phyloP scores from a whole-genome alignment of 345 rosid genomes.

The Bruguiera parviflora region DNA sequence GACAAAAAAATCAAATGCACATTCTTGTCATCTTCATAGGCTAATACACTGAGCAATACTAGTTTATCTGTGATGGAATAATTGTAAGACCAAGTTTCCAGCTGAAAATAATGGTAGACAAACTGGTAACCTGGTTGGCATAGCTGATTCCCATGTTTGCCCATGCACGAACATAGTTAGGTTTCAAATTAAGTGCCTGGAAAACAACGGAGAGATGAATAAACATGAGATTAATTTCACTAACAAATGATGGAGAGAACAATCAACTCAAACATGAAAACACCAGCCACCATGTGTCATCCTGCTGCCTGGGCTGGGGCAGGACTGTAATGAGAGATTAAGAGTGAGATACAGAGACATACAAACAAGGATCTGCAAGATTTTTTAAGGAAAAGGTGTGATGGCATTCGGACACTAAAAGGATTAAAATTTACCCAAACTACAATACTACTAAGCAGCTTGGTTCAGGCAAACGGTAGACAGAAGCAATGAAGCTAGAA shows the following conservation, averaged over 20 bases:
- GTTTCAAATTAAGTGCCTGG: slow-evolving; percentile 98
- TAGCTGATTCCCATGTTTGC: slow-evolving; percentile 99
- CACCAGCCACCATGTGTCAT: background rate
- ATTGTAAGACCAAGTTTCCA: background rate
- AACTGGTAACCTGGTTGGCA: slow-evolving; percentile 82
- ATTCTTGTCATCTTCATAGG: too few relatives aligned
- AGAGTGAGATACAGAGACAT: too few relatives aligned
- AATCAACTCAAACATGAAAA: background rate
- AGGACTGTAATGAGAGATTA: too few relatives aligned
- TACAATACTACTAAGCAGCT: too few relatives aligned
- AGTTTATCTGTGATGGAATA: background rate
- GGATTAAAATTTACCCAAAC: too few relatives aligned
- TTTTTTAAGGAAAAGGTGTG: too few relatives aligned
- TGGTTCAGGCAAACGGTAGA: too few relatives aligned
- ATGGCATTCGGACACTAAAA: too few relatives aligned
- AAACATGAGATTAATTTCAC: background rate
- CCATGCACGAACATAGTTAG: slow-evolving; percentile 99
- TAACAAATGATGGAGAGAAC: background rate
- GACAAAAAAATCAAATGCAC: background rate
- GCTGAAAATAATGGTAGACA: background rate
- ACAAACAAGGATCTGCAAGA: too few relatives aligned
- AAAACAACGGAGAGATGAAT: slow-evolving; percentile 9
- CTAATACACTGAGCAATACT: too few relatives aligned
- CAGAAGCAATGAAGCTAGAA: too few relatives aligned
- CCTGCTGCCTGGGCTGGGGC: too few relatives aligned